These are phyloP conservation scores for Mediolabrus comicus DNA, from an alignment of 108 stramenopile species.

Conservation along the genomic window DNA sequence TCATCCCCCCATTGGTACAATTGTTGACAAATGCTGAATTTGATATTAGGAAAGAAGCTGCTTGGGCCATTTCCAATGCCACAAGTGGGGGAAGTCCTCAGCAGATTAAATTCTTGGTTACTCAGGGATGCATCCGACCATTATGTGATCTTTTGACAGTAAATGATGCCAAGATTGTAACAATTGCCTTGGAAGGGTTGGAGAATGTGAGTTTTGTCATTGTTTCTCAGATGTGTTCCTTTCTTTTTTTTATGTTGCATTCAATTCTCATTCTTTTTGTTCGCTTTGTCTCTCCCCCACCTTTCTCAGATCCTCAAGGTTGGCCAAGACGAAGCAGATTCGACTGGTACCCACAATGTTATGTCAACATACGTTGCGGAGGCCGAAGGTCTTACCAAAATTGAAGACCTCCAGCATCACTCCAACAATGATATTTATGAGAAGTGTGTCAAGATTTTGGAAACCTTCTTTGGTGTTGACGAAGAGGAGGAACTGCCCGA, in stretches of 20 bases:
- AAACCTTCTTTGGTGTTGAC: slow-evolving; percentile 93
- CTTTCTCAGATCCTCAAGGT: slow-evolving; percentile 85
- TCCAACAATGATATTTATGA: slow-evolving; percentile 95
- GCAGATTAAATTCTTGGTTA: slow-evolving; percentile 94
- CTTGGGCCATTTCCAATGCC: slow-evolving; percentile 98
- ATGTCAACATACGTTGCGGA: slow-evolving; percentile 93
- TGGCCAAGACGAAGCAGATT: slow-evolving; percentile 89
- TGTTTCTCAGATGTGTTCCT: neutral
- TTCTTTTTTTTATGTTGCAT: neutral
- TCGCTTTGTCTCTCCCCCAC: neutral
- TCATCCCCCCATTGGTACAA: slow-evolving; percentile 95
- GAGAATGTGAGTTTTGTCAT: slow-evolving; percentile 74
- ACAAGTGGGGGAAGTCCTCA: slow-evolving; percentile 93
- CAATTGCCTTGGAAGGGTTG: slow-evolving; percentile 95
- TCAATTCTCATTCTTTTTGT: neutral
- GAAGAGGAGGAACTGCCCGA: slow-evolving; percentile 86
- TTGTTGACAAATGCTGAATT: slow-evolving; percentile 93
- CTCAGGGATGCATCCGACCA: slow-evolving; percentile 92
- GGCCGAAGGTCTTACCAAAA: slow-evolving; percentile 91
- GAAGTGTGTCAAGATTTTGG: slow-evolving; percentile 87
- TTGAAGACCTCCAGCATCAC: slow-evolving; percentile 93
- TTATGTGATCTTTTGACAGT: slow-evolving; percentile 90
- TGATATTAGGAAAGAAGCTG: slow-evolving; percentile 98
- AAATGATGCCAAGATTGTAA: slow-evolving; percentile 95
- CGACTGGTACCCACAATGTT: slow-evolving; percentile 74